These are phyloP conservation scores for Thraustochytrium sp. DNA, from an alignment of 352 stramenopile species.

Conservation along the genomic window DNA sequence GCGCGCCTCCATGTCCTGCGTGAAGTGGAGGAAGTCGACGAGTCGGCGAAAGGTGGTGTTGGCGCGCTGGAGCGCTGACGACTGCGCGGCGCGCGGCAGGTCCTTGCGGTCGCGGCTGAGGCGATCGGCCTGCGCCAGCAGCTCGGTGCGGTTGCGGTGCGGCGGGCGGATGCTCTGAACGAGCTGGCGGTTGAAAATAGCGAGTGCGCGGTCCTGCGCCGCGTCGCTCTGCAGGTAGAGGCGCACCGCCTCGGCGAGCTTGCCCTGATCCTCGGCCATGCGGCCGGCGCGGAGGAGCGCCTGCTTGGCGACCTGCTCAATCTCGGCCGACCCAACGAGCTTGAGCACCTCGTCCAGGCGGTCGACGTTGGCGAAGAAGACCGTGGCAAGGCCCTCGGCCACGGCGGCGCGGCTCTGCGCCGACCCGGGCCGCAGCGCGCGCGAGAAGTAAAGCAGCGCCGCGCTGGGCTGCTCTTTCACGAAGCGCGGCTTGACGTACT, in stretches of 20 bases:
- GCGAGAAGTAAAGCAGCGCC: constrained; percentile 1
- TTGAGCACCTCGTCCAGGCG: background rate
- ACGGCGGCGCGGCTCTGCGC: background rate
- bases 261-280: background rate
- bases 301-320: background rate
- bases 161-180: constrained; percentile 5
- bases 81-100: background rate
- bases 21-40: background rate
- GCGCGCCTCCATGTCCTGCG: background rate
- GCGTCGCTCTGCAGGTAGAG: background rate
- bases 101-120: background rate
- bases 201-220: background rate
- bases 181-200: constrained; percentile 9
- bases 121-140: background rate
- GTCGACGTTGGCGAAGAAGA: background rate
- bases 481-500: constrained; percentile 12
- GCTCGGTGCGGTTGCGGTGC: background rate
- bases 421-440: background rate
- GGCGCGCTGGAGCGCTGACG: background rate
- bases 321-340: background rate
- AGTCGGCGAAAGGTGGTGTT: background rate
- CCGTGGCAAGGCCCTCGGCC: background rate
- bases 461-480: background rate
- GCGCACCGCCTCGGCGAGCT: background rate
- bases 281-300: background rate